Base-by-base conservation (phyloP, 2,329 filamentous ascomycete genomes). In the Botrytis cinerea region DNA sequence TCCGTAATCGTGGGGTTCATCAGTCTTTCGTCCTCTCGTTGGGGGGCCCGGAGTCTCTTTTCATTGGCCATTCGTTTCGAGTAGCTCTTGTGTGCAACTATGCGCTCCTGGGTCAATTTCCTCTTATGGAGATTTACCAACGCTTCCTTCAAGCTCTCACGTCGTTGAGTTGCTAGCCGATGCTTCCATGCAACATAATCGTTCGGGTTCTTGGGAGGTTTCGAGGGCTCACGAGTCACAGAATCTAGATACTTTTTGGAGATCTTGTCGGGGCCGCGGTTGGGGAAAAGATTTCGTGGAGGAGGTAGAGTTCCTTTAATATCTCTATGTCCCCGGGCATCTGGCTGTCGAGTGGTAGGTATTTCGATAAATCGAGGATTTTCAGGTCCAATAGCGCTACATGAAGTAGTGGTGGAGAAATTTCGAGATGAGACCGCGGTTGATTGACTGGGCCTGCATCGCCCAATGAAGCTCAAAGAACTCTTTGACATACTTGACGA, bases 341-440 rank as follows among this genome's bases (percentile, higher is more conserved):
- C 85, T 46, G 75, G 75, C 77, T 97, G 94, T n/a, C 90, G 87
- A 67, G 92, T 88, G 77, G 87, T 86, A 66, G 95, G 95, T 72
- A 98, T 86, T 77, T 93, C 90, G 83, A 98, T 92, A 85, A 92
- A 98, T 76, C 89, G 88, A 64, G 96, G 95, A 51, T 94, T 97
- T 81, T 98, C 93, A 67, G 96, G 95, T 28, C 92, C 91, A 76
- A 95, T 85, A 68, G 83, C 83, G 67, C 80, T 81, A 73, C 79
- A 78, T n/a, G 81, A 62, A 28, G 84, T 67, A 25, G 86, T 84
- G 38, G 85, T 85, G 75, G 84, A 83, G 79, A 87, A 88, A 72
- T 83, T 73, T 76, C 83, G 82, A 64, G 81, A 76, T 70, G 80
- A 76, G 74, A 78, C 75, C 73, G 75, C 75, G 45, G 40, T 38